Percentiles rank a stretch among this genome's conserved stretches.
Conservation (phyloP, 192 early-diverging fungal species). For the Entomortierella lignicola region DNA sequence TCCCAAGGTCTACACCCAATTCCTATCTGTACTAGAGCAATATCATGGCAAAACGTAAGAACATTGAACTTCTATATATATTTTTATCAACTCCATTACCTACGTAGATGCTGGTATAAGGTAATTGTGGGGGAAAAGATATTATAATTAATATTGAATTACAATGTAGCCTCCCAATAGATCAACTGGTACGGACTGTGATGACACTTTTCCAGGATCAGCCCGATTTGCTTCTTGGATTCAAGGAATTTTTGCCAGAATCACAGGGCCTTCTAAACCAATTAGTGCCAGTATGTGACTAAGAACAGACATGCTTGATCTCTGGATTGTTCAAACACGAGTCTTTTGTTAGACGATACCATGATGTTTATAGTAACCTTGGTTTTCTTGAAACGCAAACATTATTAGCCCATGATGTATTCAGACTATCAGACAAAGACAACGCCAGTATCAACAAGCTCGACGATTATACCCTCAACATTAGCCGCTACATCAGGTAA, state of each 20-base stretch:
- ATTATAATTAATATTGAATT: background rate
- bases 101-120: too few species aligned
- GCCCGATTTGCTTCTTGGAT: constrained; percentile 46
- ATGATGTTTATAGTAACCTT: too few species aligned
- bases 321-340: too few species aligned
- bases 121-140: background rate
- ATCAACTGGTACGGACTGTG: constrained; percentile 40
- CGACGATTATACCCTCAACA: constrained; percentile 18
- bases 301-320: too few species aligned
- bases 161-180: constrained; percentile 25
- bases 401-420: constrained; percentile 49
- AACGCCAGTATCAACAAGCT: background rate
- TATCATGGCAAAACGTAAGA: constrained; percentile 36
- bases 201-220: constrained; percentile 54
- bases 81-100: background rate
- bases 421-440: constrained; percentile 41
- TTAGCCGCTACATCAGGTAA: constrained; percentile 8
- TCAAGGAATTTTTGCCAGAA: constrained; percentile 51
- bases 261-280: constrained; percentile 40
- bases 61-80: background rate
- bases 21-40: constrained; percentile 36
- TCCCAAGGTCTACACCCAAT: constrained; percentile 45
- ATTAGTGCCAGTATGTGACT: constrained; percentile 42
- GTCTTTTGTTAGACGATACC: too few species aligned
- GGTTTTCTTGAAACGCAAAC: too few species aligned